Percentiles rank a stretch among this genome's conserved stretches.
These are phyloP conservation scores for Solanum microdontum DNA, from an alignment of 257 asterid genomes.

Conservation along the genomic window DNA sequence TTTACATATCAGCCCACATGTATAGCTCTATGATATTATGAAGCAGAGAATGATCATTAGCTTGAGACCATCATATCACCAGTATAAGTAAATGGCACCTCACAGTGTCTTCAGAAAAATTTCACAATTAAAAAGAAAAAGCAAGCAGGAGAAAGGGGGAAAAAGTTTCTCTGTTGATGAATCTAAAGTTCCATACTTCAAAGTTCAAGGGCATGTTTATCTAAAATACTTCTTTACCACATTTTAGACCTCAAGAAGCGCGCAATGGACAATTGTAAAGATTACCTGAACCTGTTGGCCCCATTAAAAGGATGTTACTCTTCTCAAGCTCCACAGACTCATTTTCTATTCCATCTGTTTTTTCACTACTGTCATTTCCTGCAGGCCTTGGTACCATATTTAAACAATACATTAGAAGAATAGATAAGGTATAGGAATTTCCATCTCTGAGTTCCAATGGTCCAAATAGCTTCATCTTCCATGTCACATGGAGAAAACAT, in stretches of 20 bases:
- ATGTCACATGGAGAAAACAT: background rate
- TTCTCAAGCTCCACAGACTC: slow-evolving; percentile 92
- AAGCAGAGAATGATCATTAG: background rate
- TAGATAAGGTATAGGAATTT: background rate
- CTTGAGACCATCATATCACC: background rate
- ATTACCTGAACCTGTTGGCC: slow-evolving; percentile 99
- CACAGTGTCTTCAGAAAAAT: background rate
- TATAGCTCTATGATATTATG: background rate
- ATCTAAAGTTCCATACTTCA: background rate
- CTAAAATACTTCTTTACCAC: background rate
- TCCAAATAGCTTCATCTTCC: background rate
- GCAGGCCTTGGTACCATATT: slow-evolving; percentile 63
- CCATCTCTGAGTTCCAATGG: background rate
- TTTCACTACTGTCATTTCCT: slow-evolving; percentile 43
- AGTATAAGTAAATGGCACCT: background rate
- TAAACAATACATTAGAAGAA: slow-evolving; percentile 4
- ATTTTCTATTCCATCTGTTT: slow-evolving; percentile 38
- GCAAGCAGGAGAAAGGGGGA: background rate
- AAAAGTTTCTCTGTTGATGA: background rate
- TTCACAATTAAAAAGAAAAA: background rate
- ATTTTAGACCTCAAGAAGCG: background rate
- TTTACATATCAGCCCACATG: background rate
- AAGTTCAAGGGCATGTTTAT: background rate
- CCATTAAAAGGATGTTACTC: slow-evolving; percentile 97
- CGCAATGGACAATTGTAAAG: slow-evolving; percentile 5